phyloP scores from a whole-genome alignment of 2,329 filamentous ascomycete genomes.

The Fusarium sp. region DNA sequence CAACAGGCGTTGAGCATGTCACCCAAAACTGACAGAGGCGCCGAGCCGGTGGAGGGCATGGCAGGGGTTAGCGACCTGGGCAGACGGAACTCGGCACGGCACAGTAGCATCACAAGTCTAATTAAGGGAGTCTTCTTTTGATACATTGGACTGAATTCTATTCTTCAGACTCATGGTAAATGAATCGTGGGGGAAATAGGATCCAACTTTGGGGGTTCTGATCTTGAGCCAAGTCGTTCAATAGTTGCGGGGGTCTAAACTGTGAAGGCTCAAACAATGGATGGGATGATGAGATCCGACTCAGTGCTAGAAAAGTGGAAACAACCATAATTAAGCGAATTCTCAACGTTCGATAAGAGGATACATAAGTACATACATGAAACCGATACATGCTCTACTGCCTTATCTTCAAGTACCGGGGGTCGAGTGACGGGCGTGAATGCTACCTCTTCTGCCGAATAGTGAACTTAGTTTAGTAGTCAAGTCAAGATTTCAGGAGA shows the following conservation, averaged over 20 bases:
- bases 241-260: slow-evolving; percentile 21
- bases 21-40: slow-evolving; percentile 28
- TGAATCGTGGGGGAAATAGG: slow-evolving; percentile 24
- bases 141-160: slow-evolving; percentile 5
- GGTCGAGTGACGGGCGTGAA: background rate
- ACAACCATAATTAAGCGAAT: slow-evolving; percentile 7
- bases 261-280: background rate
- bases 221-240: background rate
- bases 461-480: no score
- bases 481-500: background rate
- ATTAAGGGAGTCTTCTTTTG: slow-evolving; percentile 1
- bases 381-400: background rate
- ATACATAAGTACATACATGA: no score
- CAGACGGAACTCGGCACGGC: slow-evolving; percentile 36
- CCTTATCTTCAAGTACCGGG: slow-evolving; percentile 1
- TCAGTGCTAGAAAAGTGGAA: slow-evolving; percentile 8
- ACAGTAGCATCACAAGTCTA: slow-evolving; percentile 5
- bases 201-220: slow-evolving; percentile 25
- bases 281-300: slow-evolving; percentile 1
- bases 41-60: slow-evolving; percentile 30
- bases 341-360: slow-evolving; percentile 7
- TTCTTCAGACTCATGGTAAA: background rate
- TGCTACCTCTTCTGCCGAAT: background rate
- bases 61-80: slow-evolving; percentile 21
- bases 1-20: slow-evolving; percentile 6